Evolutionary conservation across 176 grass and related monocot species (phyloP).

Genomic region (Ensete glaucum): DNA sequence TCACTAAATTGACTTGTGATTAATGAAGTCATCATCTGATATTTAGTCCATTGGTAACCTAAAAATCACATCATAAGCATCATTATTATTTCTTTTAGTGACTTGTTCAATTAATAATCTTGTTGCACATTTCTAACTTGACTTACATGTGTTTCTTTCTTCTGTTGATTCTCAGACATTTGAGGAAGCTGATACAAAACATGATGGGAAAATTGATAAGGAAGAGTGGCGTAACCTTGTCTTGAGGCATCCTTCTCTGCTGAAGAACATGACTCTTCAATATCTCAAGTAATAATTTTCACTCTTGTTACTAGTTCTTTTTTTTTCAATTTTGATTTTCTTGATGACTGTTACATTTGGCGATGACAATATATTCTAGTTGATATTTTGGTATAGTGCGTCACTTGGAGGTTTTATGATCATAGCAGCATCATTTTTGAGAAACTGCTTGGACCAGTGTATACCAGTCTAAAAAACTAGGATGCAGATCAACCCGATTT

Average conservation of each 20-base stretch:
- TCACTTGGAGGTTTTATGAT: no score
- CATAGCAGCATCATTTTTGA: no score
- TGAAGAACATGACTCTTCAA: conserved; percentile 7
- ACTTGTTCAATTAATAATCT: background rate
- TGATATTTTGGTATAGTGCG: no score
- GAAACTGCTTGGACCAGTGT: no score
- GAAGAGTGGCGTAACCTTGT: conserved; percentile 7
- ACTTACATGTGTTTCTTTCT: background rate
- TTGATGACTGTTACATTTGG: background rate
- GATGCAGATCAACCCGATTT: no score
- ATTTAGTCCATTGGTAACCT: no score
- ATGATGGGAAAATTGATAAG: conserved; percentile 10
- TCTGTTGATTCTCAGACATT: background rate
- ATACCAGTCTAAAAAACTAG: no score
- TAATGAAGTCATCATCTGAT: no score
- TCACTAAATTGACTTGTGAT: no score
- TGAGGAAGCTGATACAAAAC: conserved; percentile 12
- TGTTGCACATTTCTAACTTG: background rate
- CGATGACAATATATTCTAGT: no score
- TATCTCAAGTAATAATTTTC: conserved; percentile 4
- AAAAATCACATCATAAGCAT: no score
- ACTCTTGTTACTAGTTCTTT: background rate
- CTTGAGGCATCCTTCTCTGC: background rate
- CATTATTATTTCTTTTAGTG: background rate
- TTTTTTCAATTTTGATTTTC: background rate